Conservation (phyloP, 2,329 filamentous ascomycete genomes). For the Aspergillus fumigatus region DNA sequence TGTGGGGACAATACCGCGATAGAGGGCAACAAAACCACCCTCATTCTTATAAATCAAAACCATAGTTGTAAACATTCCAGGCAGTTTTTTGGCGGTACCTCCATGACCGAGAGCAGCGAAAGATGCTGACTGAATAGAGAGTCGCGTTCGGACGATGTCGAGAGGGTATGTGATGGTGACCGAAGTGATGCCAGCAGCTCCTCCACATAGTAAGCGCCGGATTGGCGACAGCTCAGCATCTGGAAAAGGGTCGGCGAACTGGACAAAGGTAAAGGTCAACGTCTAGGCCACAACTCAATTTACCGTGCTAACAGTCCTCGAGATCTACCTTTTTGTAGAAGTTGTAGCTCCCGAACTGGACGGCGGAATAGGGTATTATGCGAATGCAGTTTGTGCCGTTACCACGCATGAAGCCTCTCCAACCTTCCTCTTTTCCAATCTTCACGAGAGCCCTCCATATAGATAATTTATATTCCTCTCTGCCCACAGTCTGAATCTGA, state of each 20-base stretch:
- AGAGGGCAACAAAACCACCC: slow-evolving; percentile 79
- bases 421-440: slow-evolving; percentile 97
- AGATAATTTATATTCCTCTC: slow-evolving; percentile 89
- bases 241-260: slow-evolving; percentile 72
- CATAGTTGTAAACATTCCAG: slow-evolving; percentile 90
- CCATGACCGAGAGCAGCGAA: slow-evolving; percentile 69
- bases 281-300: slow-evolving; percentile 8
- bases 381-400: slow-evolving; percentile 98
- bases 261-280: slow-evolving; percentile 4
- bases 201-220: slow-evolving; percentile 80
- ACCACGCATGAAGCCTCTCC: slow-evolving; percentile 94
- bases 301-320: not conserved
- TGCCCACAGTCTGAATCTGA: slow-evolving; percentile 85
- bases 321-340: slow-evolving; percentile 81
- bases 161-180: slow-evolving; percentile 94
- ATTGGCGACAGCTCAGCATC: slow-evolving; percentile 69
- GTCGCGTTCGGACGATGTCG: slow-evolving; percentile 90
- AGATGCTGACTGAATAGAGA: slow-evolving; percentile 96
- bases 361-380: slow-evolving; percentile 95
- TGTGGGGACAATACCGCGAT: slow-evolving; percentile 89
- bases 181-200: slow-evolving; percentile 88
- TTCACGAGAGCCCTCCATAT: slow-evolving; percentile 84
- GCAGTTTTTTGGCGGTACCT: slow-evolving; percentile 59
- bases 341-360: slow-evolving; percentile 97
- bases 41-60: slow-evolving; percentile 82